Base-by-base conservation (phyloP, 345 rosid species). In the Balakata baccata region DNA sequence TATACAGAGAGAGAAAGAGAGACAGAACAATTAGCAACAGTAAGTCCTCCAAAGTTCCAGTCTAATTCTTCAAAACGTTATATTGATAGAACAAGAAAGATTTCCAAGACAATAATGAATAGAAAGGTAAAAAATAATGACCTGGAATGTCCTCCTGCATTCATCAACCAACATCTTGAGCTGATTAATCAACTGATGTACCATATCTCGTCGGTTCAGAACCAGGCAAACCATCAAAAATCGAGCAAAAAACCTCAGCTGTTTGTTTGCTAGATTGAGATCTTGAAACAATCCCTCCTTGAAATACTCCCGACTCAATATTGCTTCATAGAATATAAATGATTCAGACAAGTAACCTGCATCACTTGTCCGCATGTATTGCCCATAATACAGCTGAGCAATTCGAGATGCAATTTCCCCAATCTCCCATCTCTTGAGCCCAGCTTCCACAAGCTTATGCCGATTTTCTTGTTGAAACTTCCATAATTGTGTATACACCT, bases 391-490 rank as follows among this genome's bases (percentile, higher is more conserved):
- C 17, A 92, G 95, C 84, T 92, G 98, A 4, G 91, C 97, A 76
- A 94, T 94, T 10, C 98, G 86, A 58, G 97, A 94, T 0, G 98
- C 97, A 12, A 92, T 94, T 85, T 94, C 97, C 1, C 98, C 98
- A 64, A 94, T 94, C 87, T 94, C 98, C 92, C 97, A 90, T 80
- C 97, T 86, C 87, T 90, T 92, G 58, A 94, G 93, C 70, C 98
- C 98, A 3, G 95, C 82, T 69, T 94, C 98, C 34, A 92, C 93
- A 69, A 94, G 85, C 80, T 92, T 90, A 84, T 88, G 95, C 66
- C 98, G 77, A 74, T 94, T 94, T 38, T 92, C 98, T 82, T 94
- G 98, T 73, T 92, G 98, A 80, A 89, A 92, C 86, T 94, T 94
- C 98, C 97, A 94, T 74, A 94, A 25, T 39, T 92, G 95, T 3